phyloP scores from a whole-genome alignment of 371 early-diverging fungal species.

The Blakeslea trispora region DNA sequence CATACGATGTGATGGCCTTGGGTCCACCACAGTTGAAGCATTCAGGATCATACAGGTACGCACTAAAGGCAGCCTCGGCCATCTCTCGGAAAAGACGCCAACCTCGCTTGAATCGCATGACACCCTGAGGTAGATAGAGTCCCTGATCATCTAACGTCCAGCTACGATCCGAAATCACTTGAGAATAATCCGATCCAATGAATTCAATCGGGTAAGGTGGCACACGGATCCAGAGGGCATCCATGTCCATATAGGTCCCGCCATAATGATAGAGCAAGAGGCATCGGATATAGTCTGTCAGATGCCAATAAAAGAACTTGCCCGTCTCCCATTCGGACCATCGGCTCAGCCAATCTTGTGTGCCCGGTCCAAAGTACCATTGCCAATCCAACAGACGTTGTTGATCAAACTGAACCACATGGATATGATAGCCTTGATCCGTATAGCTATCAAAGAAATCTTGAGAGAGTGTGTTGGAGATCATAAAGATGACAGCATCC shows the following conservation, averaged over 20 bases:
- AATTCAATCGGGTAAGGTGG: conserved; percentile 63
- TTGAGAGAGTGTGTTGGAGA: conserved; percentile 57
- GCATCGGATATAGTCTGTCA: conserved; percentile 63
- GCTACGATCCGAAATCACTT: conserved; percentile 44
- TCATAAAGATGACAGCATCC: conserved; percentile 59
- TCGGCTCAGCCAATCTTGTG: conserved; percentile 58
- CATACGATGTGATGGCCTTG: conserved; percentile 63
- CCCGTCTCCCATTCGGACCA: conserved; percentile 65
- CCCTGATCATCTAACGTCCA: conserved; percentile 67
- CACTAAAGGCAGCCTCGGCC: conserved; percentile 56
- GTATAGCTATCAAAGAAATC: conserved; percentile 60
- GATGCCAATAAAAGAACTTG: conserved; percentile 58
- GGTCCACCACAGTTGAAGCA: conserved; percentile 72
- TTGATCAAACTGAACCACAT: conserved; percentile 60
- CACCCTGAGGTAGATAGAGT: conserved; percentile 63
- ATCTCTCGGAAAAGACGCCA: conserved; percentile 65
- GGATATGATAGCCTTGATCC: conserved; percentile 60
- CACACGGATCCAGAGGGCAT: conserved; percentile 65
- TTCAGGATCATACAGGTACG: conserved; percentile 55
- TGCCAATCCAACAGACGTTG: conserved; percentile 56
- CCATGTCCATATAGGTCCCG: conserved; percentile 75
- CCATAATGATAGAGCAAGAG: conserved; percentile 66
- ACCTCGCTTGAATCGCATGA: conserved; percentile 68
- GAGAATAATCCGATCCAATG: conserved; percentile 63
- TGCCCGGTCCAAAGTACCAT: conserved; percentile 67